These are phyloP conservation scores for Oryza rufipogon DNA, from an alignment of 176 grass and related monocot genomes.

Conservation along the genomic window DNA sequence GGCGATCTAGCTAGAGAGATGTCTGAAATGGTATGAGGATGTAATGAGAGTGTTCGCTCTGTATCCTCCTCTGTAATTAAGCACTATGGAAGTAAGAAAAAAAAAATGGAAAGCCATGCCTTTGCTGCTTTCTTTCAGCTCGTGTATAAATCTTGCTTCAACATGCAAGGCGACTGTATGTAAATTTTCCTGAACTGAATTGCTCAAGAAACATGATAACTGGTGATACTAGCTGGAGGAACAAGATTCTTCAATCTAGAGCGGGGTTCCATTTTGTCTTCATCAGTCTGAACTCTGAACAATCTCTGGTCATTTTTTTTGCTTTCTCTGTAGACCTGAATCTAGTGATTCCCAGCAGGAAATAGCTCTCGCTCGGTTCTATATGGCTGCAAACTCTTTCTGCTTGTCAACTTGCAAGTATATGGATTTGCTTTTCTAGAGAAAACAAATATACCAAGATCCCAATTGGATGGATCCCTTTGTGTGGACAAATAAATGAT, in stretches of 20 bases:
- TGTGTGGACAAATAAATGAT: background rate
- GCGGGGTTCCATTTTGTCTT: background rate
- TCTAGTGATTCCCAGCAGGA: background rate
- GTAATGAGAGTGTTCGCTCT: background rate
- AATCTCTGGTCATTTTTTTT: background rate
- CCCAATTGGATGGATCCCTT: background rate
- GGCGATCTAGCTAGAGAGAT: background rate
- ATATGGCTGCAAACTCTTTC: background rate
- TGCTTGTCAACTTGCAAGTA: background rate
- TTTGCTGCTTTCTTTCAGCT: background rate
- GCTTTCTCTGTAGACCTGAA: background rate
- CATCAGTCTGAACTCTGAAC: background rate
- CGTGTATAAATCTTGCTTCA: background rate
- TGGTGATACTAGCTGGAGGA: background rate
- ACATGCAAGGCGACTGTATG: background rate
- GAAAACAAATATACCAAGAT: background rate
- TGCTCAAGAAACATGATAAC: background rate
- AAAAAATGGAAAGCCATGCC: background rate
- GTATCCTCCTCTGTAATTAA: conserved; percentile 30
- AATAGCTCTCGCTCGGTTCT: background rate
- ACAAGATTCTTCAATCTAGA: background rate
- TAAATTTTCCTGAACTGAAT: background rate
- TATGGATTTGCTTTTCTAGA: background rate
- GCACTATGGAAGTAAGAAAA: background rate
- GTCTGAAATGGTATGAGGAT: background rate